Evolutionary conservation across 805 yeast species (phyloP), one percentile per base, ranked within the genome.

Genomic region (Candida hungchunana): DNA sequence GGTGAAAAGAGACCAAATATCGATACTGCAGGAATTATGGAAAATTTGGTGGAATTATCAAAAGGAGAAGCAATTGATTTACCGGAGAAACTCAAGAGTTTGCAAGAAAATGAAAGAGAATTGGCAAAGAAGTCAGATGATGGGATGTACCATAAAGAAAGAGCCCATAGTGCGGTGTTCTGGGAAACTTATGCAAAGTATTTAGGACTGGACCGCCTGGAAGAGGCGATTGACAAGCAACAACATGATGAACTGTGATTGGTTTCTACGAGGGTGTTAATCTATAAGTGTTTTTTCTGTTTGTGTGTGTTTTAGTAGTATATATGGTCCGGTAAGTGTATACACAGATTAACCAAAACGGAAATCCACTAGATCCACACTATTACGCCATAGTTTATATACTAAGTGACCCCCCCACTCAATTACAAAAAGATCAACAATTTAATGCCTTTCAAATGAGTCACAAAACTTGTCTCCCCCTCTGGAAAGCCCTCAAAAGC

Each of bases 141-240:
- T 17, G 18, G n/a, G 8, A 9, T 11, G 17, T 31, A 18, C 25
- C 43, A 39, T 16, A 16, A 13, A 24, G 20, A 13, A 11, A 39
- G 27, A 21, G 43, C 43, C 3, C 36, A 35, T 16, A 25, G 27
- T 12, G 26, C 29, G 16, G 14, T 39, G 26, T 39, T 39, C 29
- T 39, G 43, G 43, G 34, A 34, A 28, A 32, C 32, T 4, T 39
- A 39, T 15, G 21, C 26, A 13, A 28, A 24, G 29, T 39, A 17
- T 29, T 16, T 39, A 19, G 29, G 29, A 4, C 25, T 39, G 23
- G 43, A 39, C 25, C 19, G 39, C 3, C 26, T 39, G 20, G 43
- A 34, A 17, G 37, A 39, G 34, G 37, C 29, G 2, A 20, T 39
- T 9, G 43, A 39, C n/a, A n/a, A n/a, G n/a, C n/a, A n/a, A n/a